These are phyloP conservation scores for Lactifluus rugatus DNA, from an alignment of 768 basidiomycete species.

Conservation along the genomic window DNA sequence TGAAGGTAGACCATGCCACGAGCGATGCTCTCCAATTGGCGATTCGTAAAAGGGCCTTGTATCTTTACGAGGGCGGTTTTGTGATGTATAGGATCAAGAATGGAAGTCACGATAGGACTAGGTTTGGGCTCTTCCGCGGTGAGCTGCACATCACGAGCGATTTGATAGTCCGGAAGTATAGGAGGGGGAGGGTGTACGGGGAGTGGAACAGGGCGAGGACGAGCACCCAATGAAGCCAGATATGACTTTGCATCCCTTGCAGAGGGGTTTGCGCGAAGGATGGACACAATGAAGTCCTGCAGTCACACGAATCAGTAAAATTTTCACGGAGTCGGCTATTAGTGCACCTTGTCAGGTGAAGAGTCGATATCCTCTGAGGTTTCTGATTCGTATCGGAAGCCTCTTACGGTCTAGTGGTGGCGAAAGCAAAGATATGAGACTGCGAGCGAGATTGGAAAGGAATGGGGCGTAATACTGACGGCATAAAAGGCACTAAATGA, in stretches of 20 bases:
- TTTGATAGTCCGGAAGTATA: constrained; percentile 24
- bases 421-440: background rate
- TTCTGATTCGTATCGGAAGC: constrained; percentile 11
- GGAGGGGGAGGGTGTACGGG: constrained; percentile 24
- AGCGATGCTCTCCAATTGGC: constrained; percentile 88
- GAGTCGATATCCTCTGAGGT: constrained; percentile 10
- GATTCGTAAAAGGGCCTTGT: constrained; percentile 90
- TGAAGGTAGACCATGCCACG: constrained; percentile 92
- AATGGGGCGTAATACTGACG: constrained; percentile 29
- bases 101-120: constrained; percentile 55
- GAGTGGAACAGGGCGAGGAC: constrained; percentile 27
- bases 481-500: constrained; percentile 47
- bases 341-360: constrained; percentile 5
- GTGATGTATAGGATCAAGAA: constrained; percentile 72
- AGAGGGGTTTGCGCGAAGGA: constrained; percentile 88
- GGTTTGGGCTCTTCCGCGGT: constrained; percentile 29
- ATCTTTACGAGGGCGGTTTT: constrained; percentile 94
- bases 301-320: background rate
- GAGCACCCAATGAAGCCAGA: constrained; percentile 80
- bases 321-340: background rate
- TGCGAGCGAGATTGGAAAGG: background rate
- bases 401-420: constrained; percentile 12
- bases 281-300: constrained; percentile 94
- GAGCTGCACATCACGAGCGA: constrained; percentile 24
- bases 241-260: constrained; percentile 84